Conservation (phyloP, 106 monocot species). For the Phalaenopsis equestris region DNA sequence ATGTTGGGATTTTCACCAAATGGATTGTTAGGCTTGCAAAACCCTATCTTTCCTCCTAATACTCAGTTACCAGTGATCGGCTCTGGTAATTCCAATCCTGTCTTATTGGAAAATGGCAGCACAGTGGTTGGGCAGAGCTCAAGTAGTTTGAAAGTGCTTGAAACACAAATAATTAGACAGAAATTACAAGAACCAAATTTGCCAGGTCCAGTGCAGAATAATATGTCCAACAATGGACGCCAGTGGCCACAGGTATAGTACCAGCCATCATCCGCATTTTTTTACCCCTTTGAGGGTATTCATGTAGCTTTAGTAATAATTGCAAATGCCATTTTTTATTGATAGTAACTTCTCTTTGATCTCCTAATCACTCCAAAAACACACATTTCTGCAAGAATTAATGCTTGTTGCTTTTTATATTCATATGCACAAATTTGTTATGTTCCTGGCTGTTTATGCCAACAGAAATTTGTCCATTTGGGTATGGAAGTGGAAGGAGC, state of each 20-base stretch:
- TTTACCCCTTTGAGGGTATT: neutral
- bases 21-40: neutral
- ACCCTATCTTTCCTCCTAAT: slow-evolving; percentile 1
- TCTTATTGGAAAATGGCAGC: neutral
- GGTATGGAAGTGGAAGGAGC: neutral
- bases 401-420: neutral
- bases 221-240: neutral
- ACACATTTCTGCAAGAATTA: neutral
- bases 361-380: neutral
- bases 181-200: neutral
- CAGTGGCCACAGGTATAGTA: slow-evolving; percentile 10
- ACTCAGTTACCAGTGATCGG: neutral
- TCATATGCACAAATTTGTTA: neutral
- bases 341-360: neutral
- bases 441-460: neutral
- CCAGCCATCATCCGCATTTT: neutral
- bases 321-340: neutral
- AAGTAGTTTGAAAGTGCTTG: neutral
- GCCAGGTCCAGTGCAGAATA: neutral
- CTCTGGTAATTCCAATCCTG: neutral
- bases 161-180: neutral
- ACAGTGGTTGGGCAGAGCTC: neutral
- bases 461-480: neutral
- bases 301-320: neutral
- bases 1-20: slow-evolving; percentile 9